These are phyloP conservation scores for Musa balbisiana DNA, from an alignment of 202 grass and related monocot genomes.

Conservation along the genomic window DNA sequence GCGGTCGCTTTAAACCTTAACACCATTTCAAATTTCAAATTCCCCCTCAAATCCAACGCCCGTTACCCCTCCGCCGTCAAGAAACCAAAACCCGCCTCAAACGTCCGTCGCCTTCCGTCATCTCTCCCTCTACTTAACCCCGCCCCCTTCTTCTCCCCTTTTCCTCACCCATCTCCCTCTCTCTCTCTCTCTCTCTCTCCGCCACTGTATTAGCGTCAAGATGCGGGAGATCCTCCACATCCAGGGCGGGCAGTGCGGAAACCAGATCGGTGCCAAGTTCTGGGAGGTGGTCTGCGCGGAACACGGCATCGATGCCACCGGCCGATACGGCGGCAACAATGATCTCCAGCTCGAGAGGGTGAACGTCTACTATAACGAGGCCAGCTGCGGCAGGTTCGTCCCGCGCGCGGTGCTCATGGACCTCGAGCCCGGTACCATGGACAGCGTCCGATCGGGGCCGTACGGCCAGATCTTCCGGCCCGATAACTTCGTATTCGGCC, in stretches of 20 bases:
- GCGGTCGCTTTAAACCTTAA: too few species aligned
- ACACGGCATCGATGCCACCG: conserved; percentile 81
- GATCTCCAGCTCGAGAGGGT: conserved; percentile 59
- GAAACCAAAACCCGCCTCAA: not conserved
- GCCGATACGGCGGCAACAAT: conserved; percentile 46
- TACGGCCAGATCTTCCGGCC: conserved; percentile 22
- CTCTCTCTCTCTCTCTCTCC: not conserved
- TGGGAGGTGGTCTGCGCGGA: conserved; percentile 68
- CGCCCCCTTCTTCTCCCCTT: not conserved
- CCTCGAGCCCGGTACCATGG: conserved; percentile 20
- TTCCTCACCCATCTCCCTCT: not conserved
- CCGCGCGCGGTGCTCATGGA: conserved; percentile 20
- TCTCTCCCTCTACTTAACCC: not conserved
- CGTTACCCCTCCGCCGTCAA: not conserved
- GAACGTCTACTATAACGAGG: conserved; percentile 19
- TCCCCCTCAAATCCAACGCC: not conserved
- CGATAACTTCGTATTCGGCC: conserved; percentile 18
- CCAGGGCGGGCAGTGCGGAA: conserved; percentile 67
- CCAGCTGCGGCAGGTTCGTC: conserved; percentile 14
- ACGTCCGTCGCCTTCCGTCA: not conserved
- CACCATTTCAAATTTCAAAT: conserved; percentile 1
- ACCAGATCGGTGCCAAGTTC: conserved; percentile 77
- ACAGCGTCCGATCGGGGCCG: conserved; percentile 16
- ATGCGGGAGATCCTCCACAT: conserved; percentile 84
- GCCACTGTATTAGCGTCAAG: not conserved